Conservation (phyloP, 2,329 filamentous ascomycete species). For the Calonectria fujianensis region DNA sequence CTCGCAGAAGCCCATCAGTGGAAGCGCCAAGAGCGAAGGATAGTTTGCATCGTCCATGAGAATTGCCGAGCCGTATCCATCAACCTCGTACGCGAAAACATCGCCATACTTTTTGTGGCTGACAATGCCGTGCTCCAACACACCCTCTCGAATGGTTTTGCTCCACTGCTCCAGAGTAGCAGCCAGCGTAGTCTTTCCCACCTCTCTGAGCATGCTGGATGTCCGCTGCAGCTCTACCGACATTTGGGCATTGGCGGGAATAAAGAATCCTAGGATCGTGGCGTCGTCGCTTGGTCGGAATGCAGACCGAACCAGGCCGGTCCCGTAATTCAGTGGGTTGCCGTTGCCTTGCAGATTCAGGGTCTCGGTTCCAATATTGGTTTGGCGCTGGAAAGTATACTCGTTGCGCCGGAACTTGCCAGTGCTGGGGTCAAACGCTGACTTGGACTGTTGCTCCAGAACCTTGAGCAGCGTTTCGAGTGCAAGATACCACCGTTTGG, state of each 20-base stretch:
- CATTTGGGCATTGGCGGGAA: conserved; percentile 98
- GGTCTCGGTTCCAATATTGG: conserved; percentile 91
- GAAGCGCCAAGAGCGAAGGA: conserved; percentile 86
- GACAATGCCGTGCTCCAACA: conserved; percentile 90
- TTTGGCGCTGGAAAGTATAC: conserved; percentile 91
- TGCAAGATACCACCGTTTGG: conserved; percentile 84
- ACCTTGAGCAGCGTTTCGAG: conserved; percentile 84
- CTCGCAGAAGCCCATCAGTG: conserved; percentile 84
- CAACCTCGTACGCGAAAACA: conserved; percentile 91
- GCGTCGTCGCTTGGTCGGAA: conserved; percentile 97
- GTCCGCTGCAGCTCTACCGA: conserved; percentile 88
- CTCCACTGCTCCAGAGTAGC: conserved; percentile 75
- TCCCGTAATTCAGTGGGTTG: conserved; percentile 91
- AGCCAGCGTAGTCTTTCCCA: conserved; percentile 72
- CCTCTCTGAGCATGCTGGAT: conserved; percentile 79
- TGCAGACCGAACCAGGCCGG: conserved; percentile 90
- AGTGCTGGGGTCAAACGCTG: conserved; percentile 85
- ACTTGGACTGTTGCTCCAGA: conserved; percentile 84
- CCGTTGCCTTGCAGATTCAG: conserved; percentile 87
- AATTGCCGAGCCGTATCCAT: conserved; percentile 88
- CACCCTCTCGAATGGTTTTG: conserved; percentile 81
- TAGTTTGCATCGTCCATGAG: conserved; percentile 95
- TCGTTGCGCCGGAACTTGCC: conserved; percentile 81
- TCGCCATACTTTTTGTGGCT: conserved; percentile 83
- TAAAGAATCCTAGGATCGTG: conserved; percentile 94